Percentiles rank a stretch among this genome's conserved stretches.
Conservation (phyloP, 345 rosid genomes). For the Eucalyptus cladocalyx region DNA sequence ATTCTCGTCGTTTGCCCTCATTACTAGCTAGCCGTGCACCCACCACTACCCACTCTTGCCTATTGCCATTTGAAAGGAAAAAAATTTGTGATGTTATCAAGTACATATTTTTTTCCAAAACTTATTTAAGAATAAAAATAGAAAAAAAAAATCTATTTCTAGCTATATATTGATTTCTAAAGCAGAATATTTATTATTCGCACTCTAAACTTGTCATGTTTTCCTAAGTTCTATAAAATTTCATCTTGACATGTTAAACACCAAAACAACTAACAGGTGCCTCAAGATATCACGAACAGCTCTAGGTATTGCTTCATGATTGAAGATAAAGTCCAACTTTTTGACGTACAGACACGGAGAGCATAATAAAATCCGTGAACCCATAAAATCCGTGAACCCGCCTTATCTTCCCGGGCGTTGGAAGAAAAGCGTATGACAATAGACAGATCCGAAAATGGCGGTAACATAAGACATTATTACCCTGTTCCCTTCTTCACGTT, state of each 20-base stretch:
- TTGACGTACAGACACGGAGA: neutral
- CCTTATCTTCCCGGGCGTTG: neutral
- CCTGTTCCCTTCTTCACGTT: neutral
- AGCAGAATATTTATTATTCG: no score
- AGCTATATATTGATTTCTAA: no score
- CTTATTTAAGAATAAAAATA: no score
- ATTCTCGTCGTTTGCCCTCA: no score
- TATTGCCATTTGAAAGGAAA: accelerated
- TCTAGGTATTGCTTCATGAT: no score
- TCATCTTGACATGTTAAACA: neutral
- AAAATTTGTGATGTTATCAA: no score
- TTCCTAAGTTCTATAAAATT: neutral
- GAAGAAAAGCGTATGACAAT: neutral
- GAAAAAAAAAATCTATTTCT: no score
- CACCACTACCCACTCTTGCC: no score
- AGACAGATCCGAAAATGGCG: neutral
- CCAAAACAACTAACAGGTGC: neutral
- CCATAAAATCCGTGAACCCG: neutral
- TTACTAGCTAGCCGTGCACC: no score
- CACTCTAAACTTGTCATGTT: neutral
- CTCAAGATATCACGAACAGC: neutral
- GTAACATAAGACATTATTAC: neutral
- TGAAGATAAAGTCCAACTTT: neutral
- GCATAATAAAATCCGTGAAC: neutral
- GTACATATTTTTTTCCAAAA: no score